Evolutionary conservation across 1,139 yeast genomes (phyloP), one percentile per base, ranked within the genome.

Genomic region (Meyerozyma smithsonii): DNA sequence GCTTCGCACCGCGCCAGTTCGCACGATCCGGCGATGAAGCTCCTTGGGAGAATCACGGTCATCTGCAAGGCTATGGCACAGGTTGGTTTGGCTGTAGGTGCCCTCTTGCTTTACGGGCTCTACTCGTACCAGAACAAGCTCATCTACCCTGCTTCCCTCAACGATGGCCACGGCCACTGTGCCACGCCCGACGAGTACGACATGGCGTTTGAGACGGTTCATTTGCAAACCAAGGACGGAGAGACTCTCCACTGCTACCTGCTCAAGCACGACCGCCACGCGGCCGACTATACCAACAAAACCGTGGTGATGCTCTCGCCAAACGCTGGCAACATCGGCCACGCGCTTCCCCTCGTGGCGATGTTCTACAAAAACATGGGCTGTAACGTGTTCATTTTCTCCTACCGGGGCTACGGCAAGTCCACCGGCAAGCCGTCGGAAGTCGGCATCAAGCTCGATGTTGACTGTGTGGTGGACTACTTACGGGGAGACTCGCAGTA

Each of bases 261-360:
- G 56, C 54, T 71, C 46, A 68, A 68, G 40, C 86, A 81, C 36
- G 78, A 79, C 49, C 49, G 58, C 3, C 54, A 54, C 11, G 51
- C 62, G 4, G 53, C 69, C 1, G 47, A 54, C 8, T 80, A 82
- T 43, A 58, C 69, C 25, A 72, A 77, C 49, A 83, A 84, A 46
- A 90, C 98, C 0, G 73, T 92, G 7, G 56, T 94, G 36, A 73
- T 92, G 24, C 70, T 89, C 41, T 83, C 89, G 34, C 98, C 98
- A 3, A 92, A 92, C 62, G 98, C 97, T 2, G 98, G 98, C 4
- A 92, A 94, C 59, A 92, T 92, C 42, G 98, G 98, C 28, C 92
- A 88, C 57, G 83, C 89, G 17, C 67, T 92, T 40, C 97, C 97
- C 1, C 76, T 89, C 6, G 95, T 86, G 1, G 73, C 82, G 39